phyloP scores from a whole-genome alignment of 176 grass and related monocot species.

The Hsuehochloa calcarea region DNA sequence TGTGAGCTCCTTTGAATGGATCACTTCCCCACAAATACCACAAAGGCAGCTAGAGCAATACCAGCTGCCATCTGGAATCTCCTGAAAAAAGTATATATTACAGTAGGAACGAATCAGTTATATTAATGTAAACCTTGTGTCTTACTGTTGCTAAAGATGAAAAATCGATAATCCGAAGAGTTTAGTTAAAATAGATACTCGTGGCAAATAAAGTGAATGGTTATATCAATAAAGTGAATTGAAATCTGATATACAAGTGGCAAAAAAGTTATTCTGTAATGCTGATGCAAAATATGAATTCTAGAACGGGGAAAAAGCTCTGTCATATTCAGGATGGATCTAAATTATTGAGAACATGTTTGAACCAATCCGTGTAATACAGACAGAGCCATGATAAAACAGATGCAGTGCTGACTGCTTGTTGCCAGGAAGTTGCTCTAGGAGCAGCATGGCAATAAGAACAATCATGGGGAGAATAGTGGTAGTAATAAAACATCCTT shows the following conservation, averaged over 20 bases:
- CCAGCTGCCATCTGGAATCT: constrained; percentile 86
- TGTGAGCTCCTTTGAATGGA: constrained; percentile 47
- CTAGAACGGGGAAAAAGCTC: neutral
- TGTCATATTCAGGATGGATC: neutral
- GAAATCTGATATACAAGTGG: neutral
- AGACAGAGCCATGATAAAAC: constrained; percentile 15
- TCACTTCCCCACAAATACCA: constrained; percentile 58
- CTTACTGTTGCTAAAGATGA: constrained; percentile 24
- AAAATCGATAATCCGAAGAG: neutral
- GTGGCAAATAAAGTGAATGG: too few species aligned
- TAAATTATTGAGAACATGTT: neutral
- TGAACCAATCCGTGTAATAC: constrained; percentile 12
- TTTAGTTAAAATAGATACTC: neutral
- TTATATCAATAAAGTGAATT: neutral
- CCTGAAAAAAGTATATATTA: constrained; percentile 49
- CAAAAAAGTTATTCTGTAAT: neutral
- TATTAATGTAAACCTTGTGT: constrained; percentile 7
- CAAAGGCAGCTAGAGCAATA: constrained; percentile 87
- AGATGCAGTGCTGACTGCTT: neutral
- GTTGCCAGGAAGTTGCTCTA: neutral
- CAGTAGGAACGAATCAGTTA: neutral
- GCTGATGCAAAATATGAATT: constrained; percentile 3
- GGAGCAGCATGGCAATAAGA: constrained; percentile 6
- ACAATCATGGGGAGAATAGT: constrained; percentile 10
- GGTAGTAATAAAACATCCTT: neutral